A percentile compares a stretch with the other conserved stretches of the same genome.
phyloP scores from a whole-genome alignment of 2,329 filamentous ascomycete species.

The Fusarium phyllophilum region DNA sequence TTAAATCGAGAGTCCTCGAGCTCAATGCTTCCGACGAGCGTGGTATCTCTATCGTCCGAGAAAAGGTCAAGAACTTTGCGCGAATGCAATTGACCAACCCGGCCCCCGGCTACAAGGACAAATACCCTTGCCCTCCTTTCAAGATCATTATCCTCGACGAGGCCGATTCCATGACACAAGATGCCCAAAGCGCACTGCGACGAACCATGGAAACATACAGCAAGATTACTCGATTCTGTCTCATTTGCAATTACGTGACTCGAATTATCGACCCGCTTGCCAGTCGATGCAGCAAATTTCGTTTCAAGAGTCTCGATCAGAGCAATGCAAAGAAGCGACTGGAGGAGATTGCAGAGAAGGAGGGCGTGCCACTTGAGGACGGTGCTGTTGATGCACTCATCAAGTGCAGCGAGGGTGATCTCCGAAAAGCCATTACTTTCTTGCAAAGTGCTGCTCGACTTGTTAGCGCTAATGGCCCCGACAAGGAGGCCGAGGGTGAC shows the following conservation, averaged over 20 bases:
- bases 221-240: constrained; percentile 95
- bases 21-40: constrained; percentile 99
- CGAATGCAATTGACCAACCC: constrained; percentile 92
- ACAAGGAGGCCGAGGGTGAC: constrained; percentile 61
- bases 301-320: constrained; percentile 95
- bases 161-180: constrained; percentile 98
- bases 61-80: constrained; percentile 98
- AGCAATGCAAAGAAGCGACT: constrained; percentile 82
- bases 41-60: constrained; percentile 94
- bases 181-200: constrained; percentile 91
- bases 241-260: constrained; percentile 99
- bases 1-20: constrained; percentile 94
- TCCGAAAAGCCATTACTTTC: constrained; percentile 96
- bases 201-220: constrained; percentile 98
- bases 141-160: constrained; percentile 99
- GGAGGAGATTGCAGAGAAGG: constrained; percentile 81
- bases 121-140: constrained; percentile 95
- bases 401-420: constrained; percentile 88
- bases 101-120: constrained; percentile 71
- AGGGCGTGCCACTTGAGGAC: constrained; percentile 79
- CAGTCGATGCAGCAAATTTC: constrained; percentile 93
- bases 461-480: constrained; percentile 72
- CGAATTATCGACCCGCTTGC: constrained; percentile 97
- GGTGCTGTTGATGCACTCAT: constrained; percentile 88
- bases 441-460: constrained; percentile 93